A percentile compares a stretch with the other conserved stretches of the same genome.
Conservation (phyloP, 371 early-diverging fungal genomes). For the Mucor velutinosus region DNA sequence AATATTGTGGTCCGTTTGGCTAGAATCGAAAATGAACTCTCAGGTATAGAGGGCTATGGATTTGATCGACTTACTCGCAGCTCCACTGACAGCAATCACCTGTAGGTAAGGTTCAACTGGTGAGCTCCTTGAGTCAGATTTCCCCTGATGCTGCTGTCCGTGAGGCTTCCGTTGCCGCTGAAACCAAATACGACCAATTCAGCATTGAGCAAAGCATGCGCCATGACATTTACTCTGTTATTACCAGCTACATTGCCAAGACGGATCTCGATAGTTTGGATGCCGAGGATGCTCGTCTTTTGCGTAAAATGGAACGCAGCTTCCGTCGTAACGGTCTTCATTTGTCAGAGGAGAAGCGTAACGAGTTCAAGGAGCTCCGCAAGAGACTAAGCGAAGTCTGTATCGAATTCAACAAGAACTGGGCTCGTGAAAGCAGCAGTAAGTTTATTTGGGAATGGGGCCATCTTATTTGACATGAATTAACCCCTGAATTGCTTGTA, state of each 20-base stretch:
- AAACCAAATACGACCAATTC: slow-evolving; percentile 67
- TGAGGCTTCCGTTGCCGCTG: slow-evolving; percentile 71
- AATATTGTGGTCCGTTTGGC: slow-evolving; percentile 63
- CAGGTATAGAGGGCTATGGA: slow-evolving; percentile 17
- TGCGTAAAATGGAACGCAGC: slow-evolving; percentile 62
- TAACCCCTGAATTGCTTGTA: neutral
- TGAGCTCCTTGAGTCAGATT: slow-evolving; percentile 66
- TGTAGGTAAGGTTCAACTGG: slow-evolving; percentile 48
- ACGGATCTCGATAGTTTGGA: slow-evolving; percentile 52
- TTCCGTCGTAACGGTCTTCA: slow-evolving; percentile 76
- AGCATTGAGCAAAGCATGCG: slow-evolving; percentile 79
- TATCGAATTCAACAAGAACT: slow-evolving; percentile 67
- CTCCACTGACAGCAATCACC: neutral
- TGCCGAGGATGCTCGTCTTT: slow-evolving; percentile 68
- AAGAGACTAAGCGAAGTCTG: slow-evolving; percentile 70
- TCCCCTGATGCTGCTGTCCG: slow-evolving; percentile 70
- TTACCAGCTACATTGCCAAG: slow-evolving; percentile 58
- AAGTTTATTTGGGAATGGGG: slow-evolving; percentile 8
- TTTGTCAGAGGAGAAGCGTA: slow-evolving; percentile 61
- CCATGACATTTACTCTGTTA: slow-evolving; percentile 70
- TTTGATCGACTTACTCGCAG: neutral
- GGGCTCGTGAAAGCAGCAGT: slow-evolving; percentile 63
- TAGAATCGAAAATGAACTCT: slow-evolving; percentile 51
- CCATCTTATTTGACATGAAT: neutral
- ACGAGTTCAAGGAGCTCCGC: slow-evolving; percentile 62